Base-by-base conservation (phyloP, 257 asterid genomes). In the Primulina tabacum region DNA sequence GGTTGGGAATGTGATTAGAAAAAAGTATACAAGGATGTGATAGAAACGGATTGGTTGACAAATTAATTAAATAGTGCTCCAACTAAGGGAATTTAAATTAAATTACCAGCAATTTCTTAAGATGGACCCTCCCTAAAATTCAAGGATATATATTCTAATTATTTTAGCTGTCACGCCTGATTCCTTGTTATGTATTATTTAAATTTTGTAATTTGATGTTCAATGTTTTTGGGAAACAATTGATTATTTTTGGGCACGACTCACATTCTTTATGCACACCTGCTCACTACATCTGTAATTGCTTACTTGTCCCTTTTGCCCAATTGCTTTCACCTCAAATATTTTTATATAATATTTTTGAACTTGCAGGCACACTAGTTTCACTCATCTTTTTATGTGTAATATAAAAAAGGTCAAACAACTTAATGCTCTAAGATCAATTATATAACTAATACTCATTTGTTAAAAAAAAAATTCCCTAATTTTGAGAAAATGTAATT, bases 191-290 rank as follows among this genome's bases (percentile, higher is more conserved):
- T 26, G 40, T 40, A 8, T 56, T 57, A 37, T 58, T 43, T 67
- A 10, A 21, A 32, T 67, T 28, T 34, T 37, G 33, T 61, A 29
- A 59, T 43, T 29, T 55, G 70, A 50, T 38, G 76, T 72, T 24
- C 69, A 68, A 60, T 21, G 59, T 62, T 75, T 72, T 68, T 66
- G 68, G 35, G 64, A 76, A 74, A 75, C 81, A 79, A 84, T 85
- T 79, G 90, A 86, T 86, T 78, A 81, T 82, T 67, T 82, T 81
- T 73, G 80, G 87, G 87, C 92, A 88, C 95, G 90, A 75, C 89
- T 67, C 69, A 72, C 77, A 71, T 74, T 80, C 81, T 82, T 82
- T 83, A 75, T 64, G 81, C 84, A 76, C 84, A 71, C 83, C 52
- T 73, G 77, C 80, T 75, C 73, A 65, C 70, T 75, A 1, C 29